Base-by-base conservation (phyloP, 1,284 basidiomycete genomes). In the Pholiota adiposa region DNA sequence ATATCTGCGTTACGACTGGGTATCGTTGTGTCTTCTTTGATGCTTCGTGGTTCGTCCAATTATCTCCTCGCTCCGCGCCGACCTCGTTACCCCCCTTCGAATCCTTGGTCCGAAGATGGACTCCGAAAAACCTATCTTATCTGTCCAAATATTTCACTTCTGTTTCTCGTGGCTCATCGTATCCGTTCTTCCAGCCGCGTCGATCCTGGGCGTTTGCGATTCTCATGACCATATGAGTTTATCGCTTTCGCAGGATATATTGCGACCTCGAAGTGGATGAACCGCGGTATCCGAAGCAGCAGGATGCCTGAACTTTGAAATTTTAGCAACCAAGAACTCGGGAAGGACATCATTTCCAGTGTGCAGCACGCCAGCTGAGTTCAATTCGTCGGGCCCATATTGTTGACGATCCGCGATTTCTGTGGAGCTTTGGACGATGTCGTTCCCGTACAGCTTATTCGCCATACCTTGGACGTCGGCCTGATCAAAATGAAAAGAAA, bases 51-150 rank as follows among this genome's bases (percentile, higher is more conserved):
- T 53, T 36, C 51, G 19, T 41, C 18, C 51, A 55, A 58, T 49
- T 64, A 64, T 64, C 60, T 64, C 60, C 63, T 64, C 63, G 58
- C 61, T 59, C 58, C 58, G 51, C 57, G 63, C 55, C 57, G 48
- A 58, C 63, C 60, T 56, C 59, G 54, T 54, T 61, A 62, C 58
- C 60, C 43, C 60, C 63, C 44, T 60, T 36, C 25, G 16, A 27
- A 18, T 27, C 21, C 31, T 60, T 27, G 52, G 53, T 31, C 58
- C 51, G 33, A 38, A 54, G 40, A 33, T 40, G 36, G 36, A 38
- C 36, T 38, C 36, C 36, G 36, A 38, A 38, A 38, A 38, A 38
- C 56, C 51, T 56, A 58, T 56, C 49, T 59, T 56, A 56, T 46
- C 19, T 54, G 41, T 46, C n/a, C 40, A 12, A 34, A 46, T 31